Evolutionary conservation across 257 asterid species (phyloP), one percentile per base, ranked within the genome.

Genomic region (Nicotiana otophora): DNA sequence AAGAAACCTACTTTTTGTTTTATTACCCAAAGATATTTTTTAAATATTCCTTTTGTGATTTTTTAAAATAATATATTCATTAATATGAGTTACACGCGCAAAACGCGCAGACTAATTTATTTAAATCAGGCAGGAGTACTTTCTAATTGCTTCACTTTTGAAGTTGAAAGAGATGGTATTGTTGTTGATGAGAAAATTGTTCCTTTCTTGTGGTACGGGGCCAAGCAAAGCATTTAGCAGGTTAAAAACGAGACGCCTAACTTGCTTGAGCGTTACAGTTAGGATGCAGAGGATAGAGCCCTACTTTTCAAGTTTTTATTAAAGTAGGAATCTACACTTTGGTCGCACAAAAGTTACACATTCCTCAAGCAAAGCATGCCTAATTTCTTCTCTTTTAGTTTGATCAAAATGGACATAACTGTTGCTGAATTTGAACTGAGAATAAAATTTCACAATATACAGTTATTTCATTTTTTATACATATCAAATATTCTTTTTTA

Each of bases 311-410:
- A 46, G 62, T 23, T 3, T 46, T 72, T 72, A 23, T 74, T 15
- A 48, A 26, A 74, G 46, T 66, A 16, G 5, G 39, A 7, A 63
- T 72, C 8, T 46, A 54, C 20, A 30, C 62, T 74, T 74, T 48
- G 80, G 63, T 74, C 42, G 14, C 80, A 26, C 42, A 74, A 74
- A 74, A 74, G 80, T 48, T 74, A 7, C 62, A 74, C 80, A 74
- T 15, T 15, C 62, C 51, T 74, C 62, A 74, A 74, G 79, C 79
- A 74, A 74, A 46, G 8, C 36, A 74, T 48, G 26, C 15, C 62
- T 28, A 28, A 1, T 48, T 48, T 26, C 78, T 46, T 26, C 15
- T 11, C 69, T 63, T 28, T 28, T 28, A 28, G 30, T 28, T 2
- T 28, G 30, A 28, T 28, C 26, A 23, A 23, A 23, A 23, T 23